Base-by-base conservation (phyloP, 768 basidiomycete genomes). In the Serendipita sp. region DNA sequence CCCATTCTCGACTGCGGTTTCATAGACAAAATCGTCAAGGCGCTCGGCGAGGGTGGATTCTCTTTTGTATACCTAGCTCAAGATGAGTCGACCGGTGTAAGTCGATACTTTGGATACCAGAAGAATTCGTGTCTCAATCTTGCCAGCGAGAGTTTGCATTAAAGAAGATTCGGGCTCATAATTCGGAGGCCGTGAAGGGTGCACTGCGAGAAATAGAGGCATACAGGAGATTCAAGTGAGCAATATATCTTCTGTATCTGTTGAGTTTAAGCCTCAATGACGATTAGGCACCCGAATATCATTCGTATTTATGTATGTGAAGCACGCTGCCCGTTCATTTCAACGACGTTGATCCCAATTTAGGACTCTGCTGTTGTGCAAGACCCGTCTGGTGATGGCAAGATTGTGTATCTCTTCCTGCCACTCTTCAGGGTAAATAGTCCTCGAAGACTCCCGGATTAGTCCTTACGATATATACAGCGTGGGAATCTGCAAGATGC, bases 1-100 rank as follows among this genome's bases (percentile, higher is more conserved):
- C n/a, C 5, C n/a, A 20, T 48, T n/a, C n/a, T 48, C 38, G 38
- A 38, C 26, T 48, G 45, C 45, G 20, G 26, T 48, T 28, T 20
- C 45, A 48, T n/a, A 58, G 88, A 93, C 74, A 86, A 90, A 70
- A 89, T 99, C 61, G 75, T 94, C 58, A 90, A 88, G 64, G 84
- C 98, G 11, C 82, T 99, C 7, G 96, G 96, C 30, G 96, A 98
- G 74, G 95, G 96, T 14, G 95, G 90, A 4, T 94, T 93, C 77
- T 90, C 88, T 31, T 94, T 91, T 68, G 90, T 93, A 5, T 90
- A 92, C 71, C 78, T 89, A 33, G 89, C 85, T 2, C 88, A 90
- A 71, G 90, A 92, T 72, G 88, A 90, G 68, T 78, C 81, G 64
- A 90, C 88, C 68, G 88, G 88, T 60, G 89, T 90, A 70, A 68